A percentile compares a stretch with the other conserved stretches of the same genome.
These are phyloP conservation scores for Rhizopogon sp. DNA, from an alignment of 768 basidiomycete species.

Conservation along the genomic window DNA sequence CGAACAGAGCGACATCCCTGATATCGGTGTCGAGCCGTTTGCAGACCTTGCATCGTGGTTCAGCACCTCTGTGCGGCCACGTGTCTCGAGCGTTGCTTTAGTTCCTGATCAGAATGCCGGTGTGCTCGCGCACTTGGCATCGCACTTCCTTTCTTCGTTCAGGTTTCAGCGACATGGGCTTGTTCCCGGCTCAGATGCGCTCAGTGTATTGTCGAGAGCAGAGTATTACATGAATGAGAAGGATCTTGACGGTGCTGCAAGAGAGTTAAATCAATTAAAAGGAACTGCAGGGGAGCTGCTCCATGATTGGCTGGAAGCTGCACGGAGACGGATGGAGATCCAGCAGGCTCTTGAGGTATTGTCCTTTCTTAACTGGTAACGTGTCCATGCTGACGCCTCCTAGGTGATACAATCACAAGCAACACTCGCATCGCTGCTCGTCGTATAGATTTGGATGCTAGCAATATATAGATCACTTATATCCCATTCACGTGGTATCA, in stretches of 20 bases:
- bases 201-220: conserved; percentile 83
- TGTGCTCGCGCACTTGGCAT: conserved; percentile 80
- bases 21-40: conserved; percentile 82
- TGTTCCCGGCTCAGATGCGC: conserved; percentile 72
- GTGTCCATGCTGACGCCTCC: conserved; percentile 9
- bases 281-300: conserved; percentile 74
- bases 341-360: conserved; percentile 84
- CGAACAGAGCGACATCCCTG: conserved; percentile 69
- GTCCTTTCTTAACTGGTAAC: neutral
- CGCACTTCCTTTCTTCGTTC: conserved; percentile 68
- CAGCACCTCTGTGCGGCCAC: conserved; percentile 72
- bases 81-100: conserved; percentile 82
- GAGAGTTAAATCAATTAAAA: conserved; percentile 87
- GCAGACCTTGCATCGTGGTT: conserved; percentile 93
- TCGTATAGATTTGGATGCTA: conserved; percentile 43
- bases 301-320: conserved; percentile 89
- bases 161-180: conserved; percentile 75
- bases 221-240: conserved; percentile 89
- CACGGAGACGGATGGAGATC: conserved; percentile 82
- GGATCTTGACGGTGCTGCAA: conserved; percentile 75
- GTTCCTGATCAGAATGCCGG: conserved; percentile 91
- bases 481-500: conserved; percentile 12
- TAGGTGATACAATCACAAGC: conserved; percentile 84
- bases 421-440: conserved; percentile 73
- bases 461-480: conserved; percentile 16